Base-by-base conservation (phyloP, 2,329 filamentous ascomycete genomes). In the Penicillium oxalicum region DNA sequence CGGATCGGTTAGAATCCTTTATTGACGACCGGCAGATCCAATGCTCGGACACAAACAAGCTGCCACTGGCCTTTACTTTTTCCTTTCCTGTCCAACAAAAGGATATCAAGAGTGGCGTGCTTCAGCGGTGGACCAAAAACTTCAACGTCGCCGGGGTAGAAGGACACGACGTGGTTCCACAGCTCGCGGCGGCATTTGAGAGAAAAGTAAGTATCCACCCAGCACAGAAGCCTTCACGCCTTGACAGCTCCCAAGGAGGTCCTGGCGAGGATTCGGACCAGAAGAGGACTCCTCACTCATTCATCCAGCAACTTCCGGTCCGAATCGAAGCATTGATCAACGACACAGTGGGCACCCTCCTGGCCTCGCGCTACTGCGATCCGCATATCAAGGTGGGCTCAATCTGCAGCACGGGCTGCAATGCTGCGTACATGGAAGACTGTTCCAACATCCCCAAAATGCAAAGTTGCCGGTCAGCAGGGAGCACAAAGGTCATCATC, bases 321-420 rank as follows among this genome's bases (percentile, higher is more conserved):
- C 88, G 86, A 70, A 75, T 95, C 50, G 85, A 85, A 8, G 91
- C 91, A 24, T 70, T 96, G 63, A 88, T 95, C 73, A 96, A 96
- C 70, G 91, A 96, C 67, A 96, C 91, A 13, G 95, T 89, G 6
- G 91, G 91, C 56, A 95, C 91, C 32, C 76, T 96, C 61, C 91
- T 96, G 63, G 91, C 91, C 51, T 95, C 90, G 24, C 86, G 87
- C 35, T 96, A 96, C 72, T 91, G 87, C 13, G 88, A 96, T 66
- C 77, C 84, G 35, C 81, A 84, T 61, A 89, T 94, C 77, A 88
- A 83, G 71, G 89, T 95, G 59, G 91, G 91, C 45, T 95, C 90
- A 70, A 95, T 96, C 64, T 95, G 96, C 61, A 91, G 91, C 60
- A 96, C 91, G 5, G 91, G 91, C 48, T 95, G 90, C 75, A 96